Evolutionary conservation across 164 flowering plant genomes (phyloP), one percentile per base, ranked within the genome.

Genomic region (Taxillus chinensis): DNA sequence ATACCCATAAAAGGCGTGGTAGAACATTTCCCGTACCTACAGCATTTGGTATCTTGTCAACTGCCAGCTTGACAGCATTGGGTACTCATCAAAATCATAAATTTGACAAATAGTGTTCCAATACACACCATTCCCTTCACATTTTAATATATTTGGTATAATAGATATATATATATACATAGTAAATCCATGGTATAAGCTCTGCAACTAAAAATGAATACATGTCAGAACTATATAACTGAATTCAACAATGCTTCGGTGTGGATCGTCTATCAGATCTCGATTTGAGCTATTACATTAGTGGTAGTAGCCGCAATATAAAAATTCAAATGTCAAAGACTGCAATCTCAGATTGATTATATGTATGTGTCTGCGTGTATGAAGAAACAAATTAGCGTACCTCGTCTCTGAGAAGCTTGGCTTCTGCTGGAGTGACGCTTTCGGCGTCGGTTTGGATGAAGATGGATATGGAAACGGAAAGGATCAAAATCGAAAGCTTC

Each of bases 1-100:
- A 62, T 93, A 93, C 55, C 97, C 97, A 80, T 83, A 70, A 70
- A 93, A 93, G 37, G 95, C 95, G 70, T 90, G 99, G 76, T 89
- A 93, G 69, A 93, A 93, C 99, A 93, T 90, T 57, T 71, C 92
- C 61, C 87, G 84, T 58, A 93, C 97, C 97, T 93, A 64, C 9
- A 70, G 16, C 52, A 66, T 46, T 27, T 46, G 11, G 39, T 58
- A 50, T 53, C 46, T 17, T 15, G 43, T 14, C 57, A 60, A 51
- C 50, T 37, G 27, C 62, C 27, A 59, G 14, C 54, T 39, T 12
- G 41, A 57, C 7, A 16, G 8, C 43, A 38, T 40, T n/a, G 37
- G 3, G 7, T 7, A 8, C 5, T 5, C 41, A 40, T 57, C 60
- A 17, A 7, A 39, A 7, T 4, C 14, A 12, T 49, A 4, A 17